Evolutionary conservation across 2,329 filamentous ascomycete genomes (phyloP), one percentile per base, ranked within the genome.

Genomic region (Verticillium nonalfalfae): DNA sequence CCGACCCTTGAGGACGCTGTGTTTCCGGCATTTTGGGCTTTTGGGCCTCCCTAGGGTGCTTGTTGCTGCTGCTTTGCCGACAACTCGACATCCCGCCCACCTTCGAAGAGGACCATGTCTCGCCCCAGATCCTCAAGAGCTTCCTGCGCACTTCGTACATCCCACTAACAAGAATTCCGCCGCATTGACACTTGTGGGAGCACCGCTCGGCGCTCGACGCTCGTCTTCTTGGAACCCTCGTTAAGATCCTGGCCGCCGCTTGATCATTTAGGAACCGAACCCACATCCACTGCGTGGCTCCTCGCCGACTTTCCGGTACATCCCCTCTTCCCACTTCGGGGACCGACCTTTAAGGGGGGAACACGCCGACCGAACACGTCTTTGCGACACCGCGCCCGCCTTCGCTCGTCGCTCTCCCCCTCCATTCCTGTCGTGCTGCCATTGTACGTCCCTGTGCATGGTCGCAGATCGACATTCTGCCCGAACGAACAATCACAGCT

Each of bases 61-160:
- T 10, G 21, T 18, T 52, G 18, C 45, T 18, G 21, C 45, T 52
- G 18, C 45, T 18, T 52, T 18, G 45, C 45, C 45, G 45, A 52
- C 18, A 52, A 52, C 18, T 52, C 45, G 45, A 52, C 45, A 52
- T 9, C 45, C 18, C 45, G 21, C 21, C 45, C 35, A 10, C 21
- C n/a, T 57, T 50, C 67, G 68, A 68, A 72, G 70, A 70, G 72
- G 72, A 72, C 72, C 72, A 76, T 78, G 76, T 77, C 74, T 78
- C 71, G 68, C 70, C 69, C 64, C 61, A 62, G 62, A 52, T 52
- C 18, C 45, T 52, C 45, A 18, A 52, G 45, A 52, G n/a, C 45
- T 52, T 52, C 45, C 45, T 26, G 21, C 18, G n/a, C 45, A 26
- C 45, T 10, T 52, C 45, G n/a, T 10, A 7, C 45, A 52, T 21